Percentiles rank a stretch among this genome's conserved stretches.
These are phyloP conservation scores for Gastroboletus turbinatus DNA, from an alignment of 1,284 basidiomycete genomes.

Conservation along the genomic window DNA sequence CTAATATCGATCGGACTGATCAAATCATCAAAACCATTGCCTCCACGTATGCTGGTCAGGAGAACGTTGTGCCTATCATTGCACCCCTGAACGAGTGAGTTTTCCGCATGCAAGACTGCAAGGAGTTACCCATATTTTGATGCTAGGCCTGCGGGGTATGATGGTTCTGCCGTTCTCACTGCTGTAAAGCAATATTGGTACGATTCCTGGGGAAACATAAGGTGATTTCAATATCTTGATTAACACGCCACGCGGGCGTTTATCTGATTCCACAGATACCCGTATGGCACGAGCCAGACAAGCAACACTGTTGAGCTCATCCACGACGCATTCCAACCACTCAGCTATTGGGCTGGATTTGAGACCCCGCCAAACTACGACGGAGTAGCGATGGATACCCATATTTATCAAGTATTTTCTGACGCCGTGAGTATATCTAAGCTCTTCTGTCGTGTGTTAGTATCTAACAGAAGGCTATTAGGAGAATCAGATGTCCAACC, in stretches of 20 bases:
- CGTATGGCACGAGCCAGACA: conserved; percentile 55
- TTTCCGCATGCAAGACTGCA: neutral
- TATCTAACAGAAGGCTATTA: conserved; percentile 24
- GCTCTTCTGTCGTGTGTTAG: neutral
- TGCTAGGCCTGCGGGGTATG: conserved; percentile 75
- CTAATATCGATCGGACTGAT: conserved; percentile 71
- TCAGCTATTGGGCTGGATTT: conserved; percentile 74
- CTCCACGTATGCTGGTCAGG: conserved; percentile 55
- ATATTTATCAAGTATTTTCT: conserved; percentile 82
- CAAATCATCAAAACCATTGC: conserved; percentile 66
- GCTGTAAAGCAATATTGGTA: conserved; percentile 71
- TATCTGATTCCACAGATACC: conserved; percentile 43
- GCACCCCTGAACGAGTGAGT: conserved; percentile 77
- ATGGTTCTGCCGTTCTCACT: conserved; percentile 51
- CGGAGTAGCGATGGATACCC: conserved; percentile 82
- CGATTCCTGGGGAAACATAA: conserved; percentile 74
- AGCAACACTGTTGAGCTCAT: conserved; percentile 70
- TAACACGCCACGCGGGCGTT: neutral
- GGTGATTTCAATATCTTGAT: conserved; percentile 41
- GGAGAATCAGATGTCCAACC: conserved; percentile 52
- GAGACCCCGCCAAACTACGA: conserved; percentile 56
- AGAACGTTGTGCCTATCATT: conserved; percentile 66
- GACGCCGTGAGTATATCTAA: conserved; percentile 42
- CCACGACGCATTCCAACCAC: conserved; percentile 83
- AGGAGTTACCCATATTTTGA: conserved; percentile 3